Base-by-base conservation (phyloP, 805 yeast species). In the Starmerella tilneyi region DNA sequence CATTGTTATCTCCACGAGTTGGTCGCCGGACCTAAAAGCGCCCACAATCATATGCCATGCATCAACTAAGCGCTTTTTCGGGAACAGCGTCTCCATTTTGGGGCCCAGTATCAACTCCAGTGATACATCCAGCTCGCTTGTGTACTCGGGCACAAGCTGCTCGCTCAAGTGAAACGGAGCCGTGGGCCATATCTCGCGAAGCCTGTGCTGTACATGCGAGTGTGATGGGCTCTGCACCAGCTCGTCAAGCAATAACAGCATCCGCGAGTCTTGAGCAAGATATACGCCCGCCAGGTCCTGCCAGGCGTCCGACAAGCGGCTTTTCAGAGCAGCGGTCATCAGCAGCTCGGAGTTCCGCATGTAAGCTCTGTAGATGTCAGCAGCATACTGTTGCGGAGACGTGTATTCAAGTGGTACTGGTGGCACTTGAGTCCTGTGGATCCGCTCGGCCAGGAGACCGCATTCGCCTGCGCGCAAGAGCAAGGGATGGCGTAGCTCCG, bases 251-350 rank as follows among this genome's bases (percentile, higher is more conserved):
- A 50, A 35, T 11, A 34, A 19, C 5, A 51, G 44, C 41, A 44
- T 45, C 5, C 55, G 49, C n/a, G 53, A 32, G 44, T 53, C 54
- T 16, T 44, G 54, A 5, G 52, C 57, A 2, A 54, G 41, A 22
- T 17, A 54, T 3, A 56, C 50, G 1, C 22, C 32, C 3, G 50
- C 44, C 12, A 54, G 37, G n/a, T 5, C 23, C 5, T 22, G 15
- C 57, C 56, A 56, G 9, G 36, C 30, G 9, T 13, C 21, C 2
- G 24, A 21, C 6, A 55, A 27, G 3, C 11, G 20, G 2, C 45
- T 42, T 9, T 44, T 43, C n/a, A 49, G 42, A 3, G 38, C 27
- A 6, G 26, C n/a, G 22, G 47, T 27, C 48, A 51, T 17, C 28
- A 47, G 44, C 31, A 13, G 17, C 17, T 11, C 22, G 13, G 17